Conservation (phyloP, 2,329 filamentous ascomycete species). For the Penicillium sp. region DNA sequence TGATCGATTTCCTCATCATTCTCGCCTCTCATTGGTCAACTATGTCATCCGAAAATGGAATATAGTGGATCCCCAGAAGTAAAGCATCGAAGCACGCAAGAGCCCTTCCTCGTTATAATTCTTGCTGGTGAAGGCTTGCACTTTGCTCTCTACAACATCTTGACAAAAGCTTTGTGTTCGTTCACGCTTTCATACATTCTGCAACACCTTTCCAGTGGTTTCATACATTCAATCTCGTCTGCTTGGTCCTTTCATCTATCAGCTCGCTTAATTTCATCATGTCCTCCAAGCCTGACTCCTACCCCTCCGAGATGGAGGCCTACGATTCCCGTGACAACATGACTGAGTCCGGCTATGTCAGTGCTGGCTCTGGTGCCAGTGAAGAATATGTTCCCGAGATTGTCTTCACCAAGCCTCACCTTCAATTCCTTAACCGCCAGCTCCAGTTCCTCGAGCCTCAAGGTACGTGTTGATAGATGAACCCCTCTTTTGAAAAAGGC, state of each 20-base stretch:
- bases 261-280: constrained; percentile 22
- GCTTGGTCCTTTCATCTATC: constrained; percentile 2
- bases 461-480: constrained; percentile 45
- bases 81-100: not conserved
- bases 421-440: constrained; percentile 88
- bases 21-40: not conserved
- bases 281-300: constrained; percentile 41
- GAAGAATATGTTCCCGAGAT: constrained; percentile 69
- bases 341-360: constrained; percentile 82
- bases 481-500: constrained; percentile 6
- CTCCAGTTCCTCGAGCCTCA: constrained; percentile 83
- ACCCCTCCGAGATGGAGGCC: constrained; percentile 38
- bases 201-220: constrained; percentile 3
- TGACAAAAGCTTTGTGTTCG: not conserved
- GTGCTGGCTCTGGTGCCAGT: constrained; percentile 63
- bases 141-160: not conserved
- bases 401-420: constrained; percentile 81
- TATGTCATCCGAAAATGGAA: not conserved
- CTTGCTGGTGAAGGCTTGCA: constrained; percentile 52
- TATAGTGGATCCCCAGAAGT: not conserved
- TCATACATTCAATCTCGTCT: constrained; percentile 2
- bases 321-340: constrained; percentile 55
- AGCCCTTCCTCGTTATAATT: constrained; percentile 55
- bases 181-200: constrained; percentile 4
- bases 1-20: not conserved